Base-by-base conservation (phyloP, 805 yeast genomes). In the Lipomyces sp. region DNA sequence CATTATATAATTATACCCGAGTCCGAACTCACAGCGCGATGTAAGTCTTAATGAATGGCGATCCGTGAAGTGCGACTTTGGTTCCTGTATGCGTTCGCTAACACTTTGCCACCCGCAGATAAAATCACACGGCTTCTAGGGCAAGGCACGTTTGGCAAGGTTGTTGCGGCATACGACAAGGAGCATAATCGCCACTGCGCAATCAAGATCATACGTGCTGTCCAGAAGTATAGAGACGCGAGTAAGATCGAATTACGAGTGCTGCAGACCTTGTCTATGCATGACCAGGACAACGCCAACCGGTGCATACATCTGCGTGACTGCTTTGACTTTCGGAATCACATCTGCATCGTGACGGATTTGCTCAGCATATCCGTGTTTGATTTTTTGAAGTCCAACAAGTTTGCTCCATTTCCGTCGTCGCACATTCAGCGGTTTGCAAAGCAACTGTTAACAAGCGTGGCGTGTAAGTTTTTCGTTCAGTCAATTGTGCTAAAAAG, bases 221-320 rank as follows among this genome's bases (percentile, higher is more conserved):
- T 93, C 22, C 95, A 89, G 22, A 87, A 95, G 71, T 93, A 93
- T 68, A 76, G 98, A 48, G 97, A 90, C 64, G 98, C 98, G 2
- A 87, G 96, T 13, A 86, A 84, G 68, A 88, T 90, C 49, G 99
- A 93, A 70, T 74, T 93, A 23, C 72, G 98, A 42, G 88, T 93
- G 11, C 71, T 93, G 52, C 73, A 85, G 16, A 83, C 91, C 44
- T 70, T 88, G 50, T 80, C 84, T 51, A 77, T 77, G 61, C 81
- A 81, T 65, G 97, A 88, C 65, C 80, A 83, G 28, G 66, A 72
- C 28, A 84, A 80, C 67, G 61, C 70, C 61, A 85, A 79, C 68
- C 84, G 80, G 67, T 93, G 98, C 66, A 83, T 91, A 53, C 91
- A 89, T 61, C 69, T 91, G 51, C 75, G 85, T 26, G 97, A 90